Conservation (phyloP, 306 rosid species). For the Vigna trinervia region DNA sequence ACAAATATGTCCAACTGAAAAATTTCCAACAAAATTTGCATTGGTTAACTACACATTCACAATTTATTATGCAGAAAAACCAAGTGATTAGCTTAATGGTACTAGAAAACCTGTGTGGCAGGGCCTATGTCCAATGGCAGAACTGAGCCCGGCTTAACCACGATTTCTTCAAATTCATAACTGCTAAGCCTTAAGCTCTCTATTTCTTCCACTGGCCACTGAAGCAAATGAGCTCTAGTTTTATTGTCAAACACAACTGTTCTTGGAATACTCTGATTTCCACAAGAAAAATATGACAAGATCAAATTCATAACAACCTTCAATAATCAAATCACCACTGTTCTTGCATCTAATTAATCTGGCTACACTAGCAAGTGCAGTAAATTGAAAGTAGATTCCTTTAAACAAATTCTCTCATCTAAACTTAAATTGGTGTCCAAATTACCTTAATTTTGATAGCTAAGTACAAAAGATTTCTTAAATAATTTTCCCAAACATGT, state of each 20-base stretch:
- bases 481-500: neutral
- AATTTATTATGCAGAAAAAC: slow-evolving; percentile 20
- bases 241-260: slow-evolving; percentile 69
- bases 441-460: neutral
- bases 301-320: neutral
- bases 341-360: no score
- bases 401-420: neutral
- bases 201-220: slow-evolving; percentile 90
- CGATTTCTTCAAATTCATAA: slow-evolving; percentile 51
- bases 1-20: slow-evolving; percentile 77
- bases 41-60: neutral
- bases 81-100: neutral
- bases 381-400: no score
- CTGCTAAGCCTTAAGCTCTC: slow-evolving; percentile 70
- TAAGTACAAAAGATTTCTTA: neutral
- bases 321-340: no score
- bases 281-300: neutral
- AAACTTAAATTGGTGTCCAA: neutral
- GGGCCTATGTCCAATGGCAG: slow-evolving; percentile 64
- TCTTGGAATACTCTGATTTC: slow-evolving; percentile 76
- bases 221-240: slow-evolving; percentile 67
- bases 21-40: neutral
- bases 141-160: slow-evolving; percentile 70
- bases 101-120: slow-evolving; percentile 71
- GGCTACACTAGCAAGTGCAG: no score